phyloP scores from a whole-genome alignment of 805 yeast species.

The Wickerhamiella shivajii region DNA sequence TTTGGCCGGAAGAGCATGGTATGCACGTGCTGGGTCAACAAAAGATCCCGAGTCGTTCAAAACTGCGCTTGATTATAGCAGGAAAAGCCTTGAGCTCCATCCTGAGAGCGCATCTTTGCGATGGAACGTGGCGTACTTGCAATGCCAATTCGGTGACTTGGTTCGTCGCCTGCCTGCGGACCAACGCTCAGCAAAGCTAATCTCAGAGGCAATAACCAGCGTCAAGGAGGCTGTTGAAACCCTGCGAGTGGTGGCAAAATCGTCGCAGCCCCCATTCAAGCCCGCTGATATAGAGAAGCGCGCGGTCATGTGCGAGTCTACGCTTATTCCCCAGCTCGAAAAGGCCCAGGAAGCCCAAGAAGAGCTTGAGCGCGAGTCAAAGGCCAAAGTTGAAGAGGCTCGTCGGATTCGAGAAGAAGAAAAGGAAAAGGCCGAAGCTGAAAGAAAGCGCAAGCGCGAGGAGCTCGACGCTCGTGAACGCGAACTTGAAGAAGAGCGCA shows the following conservation, averaged over 20 bases:
- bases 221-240: constrained; percentile 46
- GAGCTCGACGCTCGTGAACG: constrained; percentile 21
- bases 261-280: constrained; percentile 58
- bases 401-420: constrained; percentile 49
- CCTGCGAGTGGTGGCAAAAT: constrained; percentile 46
- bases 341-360: constrained; percentile 58
- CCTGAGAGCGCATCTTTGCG: constrained; percentile 34
- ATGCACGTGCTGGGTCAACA: constrained; percentile 56
- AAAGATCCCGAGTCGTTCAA: constrained; percentile 45
- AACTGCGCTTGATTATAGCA: constrained; percentile 48
- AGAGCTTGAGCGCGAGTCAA: constrained; percentile 43
- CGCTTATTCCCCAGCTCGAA: constrained; percentile 57
- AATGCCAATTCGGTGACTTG: constrained; percentile 76
- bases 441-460: constrained; percentile 14
- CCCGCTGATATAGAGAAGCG: constrained; percentile 69
- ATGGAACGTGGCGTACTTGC: constrained; percentile 72
- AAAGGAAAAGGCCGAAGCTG: constrained; percentile 29
- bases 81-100: constrained; percentile 36
- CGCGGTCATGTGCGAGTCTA: constrained; percentile 64
- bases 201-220: constrained; percentile 40
- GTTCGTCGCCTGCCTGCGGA: constrained; percentile 45
- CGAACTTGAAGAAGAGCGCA: constrained; percentile 23
- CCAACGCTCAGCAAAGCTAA: constrained; percentile 47
- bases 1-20: constrained; percentile 80
- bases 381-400: constrained; percentile 58